A percentile compares a stretch with the other conserved stretches of the same genome.
Evolutionary conservation across 2,329 filamentous ascomycete species (phyloP).

Genomic region (Ophiostoma sp.): DNA sequence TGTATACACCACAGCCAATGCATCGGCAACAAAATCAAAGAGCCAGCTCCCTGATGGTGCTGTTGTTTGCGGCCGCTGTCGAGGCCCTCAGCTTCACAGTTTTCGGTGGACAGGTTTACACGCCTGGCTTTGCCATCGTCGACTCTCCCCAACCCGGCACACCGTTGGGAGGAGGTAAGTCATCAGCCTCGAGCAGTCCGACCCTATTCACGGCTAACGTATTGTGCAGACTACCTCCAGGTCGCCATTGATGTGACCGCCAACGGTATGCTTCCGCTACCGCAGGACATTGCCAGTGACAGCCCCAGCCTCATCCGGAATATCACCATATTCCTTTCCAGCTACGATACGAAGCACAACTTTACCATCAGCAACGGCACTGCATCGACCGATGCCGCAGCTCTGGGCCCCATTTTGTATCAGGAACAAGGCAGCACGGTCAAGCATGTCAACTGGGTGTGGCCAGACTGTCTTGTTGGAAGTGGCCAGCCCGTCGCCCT

Average conservation of each 20-base stretch:
- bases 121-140: constrained; percentile 61
- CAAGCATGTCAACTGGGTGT: constrained; percentile 67
- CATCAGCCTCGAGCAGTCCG: not conserved
- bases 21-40: too few species aligned
- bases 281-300: constrained; percentile 46
- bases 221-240: constrained; percentile 45
- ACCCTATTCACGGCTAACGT: not conserved
- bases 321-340: constrained; percentile 63
- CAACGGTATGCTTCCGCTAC: constrained; percentile 57
- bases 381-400: constrained; percentile 50
- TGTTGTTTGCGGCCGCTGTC: constrained; percentile 28
- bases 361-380: constrained; percentile 64
- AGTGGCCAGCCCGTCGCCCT: constrained; percentile 48
- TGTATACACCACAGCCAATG: not conserved
- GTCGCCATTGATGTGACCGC: constrained; percentile 62
- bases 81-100: constrained; percentile 49
- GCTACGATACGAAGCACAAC: constrained; percentile 57
- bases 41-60: constrained; percentile 26
- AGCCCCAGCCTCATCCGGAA: constrained; percentile 55
- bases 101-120: constrained; percentile 61
- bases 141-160: constrained; percentile 61
- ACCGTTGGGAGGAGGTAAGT: constrained; percentile 57
- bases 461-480: constrained; percentile 63
- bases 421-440: constrained; percentile 63
- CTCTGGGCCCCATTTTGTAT: constrained; percentile 55